phyloP scores from a whole-genome alignment of 1,139 yeast genomes.

The Yarrowia galli region DNA sequence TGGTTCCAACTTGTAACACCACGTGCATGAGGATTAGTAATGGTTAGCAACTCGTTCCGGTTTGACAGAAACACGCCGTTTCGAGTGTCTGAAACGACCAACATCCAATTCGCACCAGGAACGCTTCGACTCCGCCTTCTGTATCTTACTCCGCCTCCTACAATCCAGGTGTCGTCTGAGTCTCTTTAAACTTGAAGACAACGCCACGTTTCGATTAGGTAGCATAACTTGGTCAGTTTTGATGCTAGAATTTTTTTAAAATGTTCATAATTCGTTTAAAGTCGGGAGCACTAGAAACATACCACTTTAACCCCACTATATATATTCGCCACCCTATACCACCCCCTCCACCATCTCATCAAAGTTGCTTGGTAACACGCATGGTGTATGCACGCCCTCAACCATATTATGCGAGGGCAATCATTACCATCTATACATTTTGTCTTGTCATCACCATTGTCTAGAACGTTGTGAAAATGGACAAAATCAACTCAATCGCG shows the following conservation, averaged over 20 bases:
- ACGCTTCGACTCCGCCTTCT: neutral
- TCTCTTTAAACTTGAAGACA: neutral
- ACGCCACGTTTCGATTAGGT: neutral
- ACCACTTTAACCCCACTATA: neutral
- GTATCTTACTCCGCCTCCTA: neutral
- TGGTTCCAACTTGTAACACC: no score
- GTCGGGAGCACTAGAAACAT: neutral
- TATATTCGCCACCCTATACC: neutral
- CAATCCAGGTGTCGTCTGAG: neutral
- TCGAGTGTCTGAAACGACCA: no score
- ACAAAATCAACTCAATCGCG: constrained; percentile 33
- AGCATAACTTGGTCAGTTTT: neutral
- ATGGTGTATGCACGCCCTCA: constrained; percentile 21
- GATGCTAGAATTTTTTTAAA: neutral
- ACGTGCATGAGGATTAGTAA: no score
- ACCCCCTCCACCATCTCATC: constrained; percentile 2
- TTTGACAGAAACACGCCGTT: no score
- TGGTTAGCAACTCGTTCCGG: no score
- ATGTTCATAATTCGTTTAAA: neutral
- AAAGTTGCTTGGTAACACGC: constrained; percentile 11
- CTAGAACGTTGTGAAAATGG: constrained; percentile 1
- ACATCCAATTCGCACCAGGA: no score
- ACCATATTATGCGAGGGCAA: constrained; percentile 21
- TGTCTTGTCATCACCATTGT: neutral
- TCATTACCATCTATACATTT: neutral